A percentile compares a stretch with the other conserved stretches of the same genome.
phyloP scores from a whole-genome alignment of 352 stramenopile genomes.

The Globisporangium echinulatum region DNA sequence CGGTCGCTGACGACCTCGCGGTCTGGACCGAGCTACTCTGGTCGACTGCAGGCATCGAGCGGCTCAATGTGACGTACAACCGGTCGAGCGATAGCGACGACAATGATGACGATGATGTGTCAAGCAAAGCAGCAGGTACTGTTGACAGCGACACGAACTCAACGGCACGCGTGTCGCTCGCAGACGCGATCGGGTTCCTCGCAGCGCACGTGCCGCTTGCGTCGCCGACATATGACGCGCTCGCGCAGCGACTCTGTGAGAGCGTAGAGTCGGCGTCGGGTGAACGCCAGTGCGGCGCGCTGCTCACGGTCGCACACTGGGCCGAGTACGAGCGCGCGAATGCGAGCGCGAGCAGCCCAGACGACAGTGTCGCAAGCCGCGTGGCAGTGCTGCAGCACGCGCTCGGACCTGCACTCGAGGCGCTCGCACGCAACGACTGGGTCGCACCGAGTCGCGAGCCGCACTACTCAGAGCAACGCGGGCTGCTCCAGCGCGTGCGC shows the following conservation, averaged over 20 bases:
- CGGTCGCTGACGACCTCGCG: slow-evolving; percentile 15
- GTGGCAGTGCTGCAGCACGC: slow-evolving; percentile 17
- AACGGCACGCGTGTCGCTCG: slow-evolving; percentile 41
- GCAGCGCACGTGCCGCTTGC: slow-evolving; percentile 21
- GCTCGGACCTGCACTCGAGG: slow-evolving; percentile 20
- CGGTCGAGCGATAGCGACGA: neutral
- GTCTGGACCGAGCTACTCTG: slow-evolving; percentile 51
- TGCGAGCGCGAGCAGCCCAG: slow-evolving; percentile 6
- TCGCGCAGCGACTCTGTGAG: slow-evolving; percentile 19
- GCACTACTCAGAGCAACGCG: slow-evolving; percentile 46
- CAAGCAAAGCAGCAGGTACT: too few relatives aligned
- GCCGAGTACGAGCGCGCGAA: slow-evolving; percentile 24
- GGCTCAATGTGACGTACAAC: slow-evolving; percentile 22
- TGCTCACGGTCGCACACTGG: slow-evolving; percentile 53
- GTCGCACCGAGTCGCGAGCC: slow-evolving; percentile 13
- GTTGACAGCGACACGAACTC: slow-evolving; percentile 16
- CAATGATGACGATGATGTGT: too few relatives aligned
- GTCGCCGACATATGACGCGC: slow-evolving; percentile 9
- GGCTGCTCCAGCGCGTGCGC: slow-evolving; percentile 35
- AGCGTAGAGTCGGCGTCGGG: slow-evolving; percentile 34
- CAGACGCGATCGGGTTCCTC: slow-evolving; percentile 51
- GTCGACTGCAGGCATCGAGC: slow-evolving; percentile 24
- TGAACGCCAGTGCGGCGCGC: slow-evolving; percentile 50
- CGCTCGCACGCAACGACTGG: slow-evolving; percentile 47
- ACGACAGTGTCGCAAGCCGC: slow-evolving; percentile 2